phyloP scores from a whole-genome alignment of 2,329 filamentous ascomycete species.

The Colletotrichum shisoi region DNA sequence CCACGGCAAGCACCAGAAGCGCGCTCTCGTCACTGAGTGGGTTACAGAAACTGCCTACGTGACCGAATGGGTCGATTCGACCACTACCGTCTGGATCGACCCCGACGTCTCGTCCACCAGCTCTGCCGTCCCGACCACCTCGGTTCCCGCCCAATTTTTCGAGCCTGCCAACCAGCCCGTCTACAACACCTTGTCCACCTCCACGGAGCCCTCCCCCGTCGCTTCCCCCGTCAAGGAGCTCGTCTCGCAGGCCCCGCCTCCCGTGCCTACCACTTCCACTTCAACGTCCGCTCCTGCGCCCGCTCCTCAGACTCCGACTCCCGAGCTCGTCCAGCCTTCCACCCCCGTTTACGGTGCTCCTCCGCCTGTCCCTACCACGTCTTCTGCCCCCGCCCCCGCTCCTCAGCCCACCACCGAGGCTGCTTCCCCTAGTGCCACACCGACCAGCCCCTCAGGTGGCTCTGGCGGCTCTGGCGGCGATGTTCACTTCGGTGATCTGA shows the following conservation, averaged over 20 bases:
- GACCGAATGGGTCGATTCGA: constrained; percentile 58
- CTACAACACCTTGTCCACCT: constrained; percentile 29
- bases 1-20: constrained; percentile 48
- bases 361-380: constrained; percentile 23
- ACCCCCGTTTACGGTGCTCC: constrained; percentile 31
- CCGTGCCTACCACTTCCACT: constrained; percentile 35
- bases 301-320: constrained; percentile 43
- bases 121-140: constrained; percentile 42
- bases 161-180: constrained; percentile 42
- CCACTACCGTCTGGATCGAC: constrained; percentile 56
- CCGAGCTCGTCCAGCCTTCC: constrained; percentile 34
- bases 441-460: constrained; percentile 29
- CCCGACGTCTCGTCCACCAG: constrained; percentile 44
- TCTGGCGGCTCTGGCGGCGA: constrained; percentile 41
- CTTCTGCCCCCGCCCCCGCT: constrained; percentile 34
- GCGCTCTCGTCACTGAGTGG: constrained; percentile 59
- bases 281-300: constrained; percentile 33
- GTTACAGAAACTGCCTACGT: constrained; percentile 59
- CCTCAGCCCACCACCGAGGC: constrained; percentile 33
- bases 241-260: constrained; percentile 27
- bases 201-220: constrained; percentile 15
- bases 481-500: constrained; percentile 69
- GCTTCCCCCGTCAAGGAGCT: constrained; percentile 15
- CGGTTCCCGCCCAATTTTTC: constrained; percentile 45
- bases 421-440: constrained; percentile 27